Evolutionary conservation across 345 rosid species (phyloP).

Genomic region (Geranium brycei): DNA sequence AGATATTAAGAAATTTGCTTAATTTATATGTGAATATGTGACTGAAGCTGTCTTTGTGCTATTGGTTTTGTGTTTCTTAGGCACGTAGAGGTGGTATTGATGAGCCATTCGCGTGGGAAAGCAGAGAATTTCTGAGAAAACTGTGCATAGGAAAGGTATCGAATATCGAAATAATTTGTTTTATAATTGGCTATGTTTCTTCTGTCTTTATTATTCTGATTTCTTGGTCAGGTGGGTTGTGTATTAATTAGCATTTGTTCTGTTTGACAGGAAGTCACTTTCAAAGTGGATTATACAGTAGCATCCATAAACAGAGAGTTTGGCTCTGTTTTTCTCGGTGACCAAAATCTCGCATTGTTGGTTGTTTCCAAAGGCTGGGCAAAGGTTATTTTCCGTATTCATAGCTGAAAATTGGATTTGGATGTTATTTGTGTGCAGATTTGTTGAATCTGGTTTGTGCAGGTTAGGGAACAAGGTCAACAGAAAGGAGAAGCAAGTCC

Average conservation of each 20-base stretch:
- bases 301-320: slow-evolving; percentile 73
- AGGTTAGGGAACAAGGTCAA: slow-evolving; percentile 81
- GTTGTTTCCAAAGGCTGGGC: slow-evolving; percentile 90
- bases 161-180: slow-evolving; percentile 2
- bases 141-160: slow-evolving; percentile 92
- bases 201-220: too few relatives aligned
- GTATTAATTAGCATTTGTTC: background rate
- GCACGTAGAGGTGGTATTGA: slow-evolving; percentile 84
- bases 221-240: background rate
- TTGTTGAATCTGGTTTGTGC: slow-evolving; percentile 5
- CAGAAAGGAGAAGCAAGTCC: slow-evolving; percentile 89
- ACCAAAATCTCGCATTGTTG: slow-evolving; percentile 58
- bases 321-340: slow-evolving; percentile 78
- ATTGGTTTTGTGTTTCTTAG: slow-evolving; percentile 18
- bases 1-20: background rate
- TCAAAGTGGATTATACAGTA: slow-evolving; percentile 75
- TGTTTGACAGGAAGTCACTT: slow-evolving; percentile 62
- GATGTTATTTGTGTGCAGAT: background rate
- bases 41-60: background rate
- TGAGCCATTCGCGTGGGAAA: slow-evolving; percentile 18
- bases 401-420: slow-evolving; percentile 5
- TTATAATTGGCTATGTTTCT: slow-evolving; percentile 1
- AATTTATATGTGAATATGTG: slow-evolving; percentile 1
- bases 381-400: slow-evolving; percentile 36
- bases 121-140: slow-evolving; percentile 30